Evolutionary conservation across 441 rosid species (phyloP).

Genomic region (Lagerstroemia fauriei): DNA sequence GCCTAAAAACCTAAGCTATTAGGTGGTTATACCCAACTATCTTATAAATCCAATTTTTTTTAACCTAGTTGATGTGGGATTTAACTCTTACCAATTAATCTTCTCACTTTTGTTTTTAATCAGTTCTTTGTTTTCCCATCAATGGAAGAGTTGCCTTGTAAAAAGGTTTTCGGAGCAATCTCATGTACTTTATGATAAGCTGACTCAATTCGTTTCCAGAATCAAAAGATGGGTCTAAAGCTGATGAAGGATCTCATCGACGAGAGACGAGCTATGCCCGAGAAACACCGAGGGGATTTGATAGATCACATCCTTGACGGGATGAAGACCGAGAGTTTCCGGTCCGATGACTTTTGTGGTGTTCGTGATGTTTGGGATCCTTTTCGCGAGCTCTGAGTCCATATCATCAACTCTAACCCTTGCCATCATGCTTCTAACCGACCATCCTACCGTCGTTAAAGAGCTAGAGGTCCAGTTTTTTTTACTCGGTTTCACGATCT

Average conservation of each 20-base stretch:
- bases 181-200: too few relatives aligned
- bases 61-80: too few relatives aligned
- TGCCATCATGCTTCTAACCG: slow-evolving; percentile 31
- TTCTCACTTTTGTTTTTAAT: too few relatives aligned
- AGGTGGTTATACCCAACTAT: too few relatives aligned
- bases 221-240: slow-evolving; percentile 10
- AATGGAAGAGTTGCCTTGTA: too few relatives aligned
- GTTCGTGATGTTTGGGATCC: slow-evolving; percentile 12
- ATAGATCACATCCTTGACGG: slow-evolving; percentile 28
- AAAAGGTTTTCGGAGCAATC: too few relatives aligned
- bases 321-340: slow-evolving; percentile 30
- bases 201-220: slow-evolving; percentile 7
- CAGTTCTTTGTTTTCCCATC: too few relatives aligned
- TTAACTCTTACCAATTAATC: too few relatives aligned
- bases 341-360: slow-evolving; percentile 31
- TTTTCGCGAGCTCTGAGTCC: slow-evolving; percentile 30
- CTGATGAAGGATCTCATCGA: slow-evolving; percentile 14
- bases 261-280: slow-evolving; percentile 23
- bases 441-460: slow-evolving; percentile 30
- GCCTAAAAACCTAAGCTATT: too few relatives aligned
- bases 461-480: slow-evolving; percentile 24
- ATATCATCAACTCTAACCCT: slow-evolving; percentile 23
- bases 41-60: too few relatives aligned
- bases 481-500: background rate
- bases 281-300: slow-evolving; percentile 23